phyloP scores from a whole-genome alignment of 306 rosid genomes.

The Urtica urens region DNA sequence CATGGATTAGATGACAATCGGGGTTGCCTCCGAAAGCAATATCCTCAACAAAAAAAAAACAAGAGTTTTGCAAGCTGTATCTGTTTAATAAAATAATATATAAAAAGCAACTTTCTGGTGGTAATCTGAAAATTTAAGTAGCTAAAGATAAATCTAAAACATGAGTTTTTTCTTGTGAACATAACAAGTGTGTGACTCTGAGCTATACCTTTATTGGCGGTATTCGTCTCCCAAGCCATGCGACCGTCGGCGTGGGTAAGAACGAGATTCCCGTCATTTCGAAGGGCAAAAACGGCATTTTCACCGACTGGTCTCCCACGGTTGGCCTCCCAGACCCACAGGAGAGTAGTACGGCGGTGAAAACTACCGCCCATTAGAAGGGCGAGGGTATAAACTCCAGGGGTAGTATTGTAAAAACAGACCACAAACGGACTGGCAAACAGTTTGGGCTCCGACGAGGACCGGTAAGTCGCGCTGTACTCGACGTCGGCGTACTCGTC shows the following conservation, averaged over 20 bases:
- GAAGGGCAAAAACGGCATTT: conserved; percentile 45
- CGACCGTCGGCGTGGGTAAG: conserved; percentile 46
- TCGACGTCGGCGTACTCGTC: conserved; percentile 31
- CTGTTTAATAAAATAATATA: no score
- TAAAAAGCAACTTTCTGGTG: no score
- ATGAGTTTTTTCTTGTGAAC: no score
- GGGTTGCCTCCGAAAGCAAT: no score
- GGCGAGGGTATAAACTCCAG: conserved; percentile 56
- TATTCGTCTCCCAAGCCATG: conserved; percentile 59
- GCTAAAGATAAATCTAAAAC: no score
- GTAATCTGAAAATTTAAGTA: no score
- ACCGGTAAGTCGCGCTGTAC: conserved; percentile 38
- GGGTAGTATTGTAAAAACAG: conserved; percentile 59
- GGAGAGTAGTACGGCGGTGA: conserved; percentile 30
- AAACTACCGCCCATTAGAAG: conserved; percentile 33
- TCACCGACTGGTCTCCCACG: conserved; percentile 57
- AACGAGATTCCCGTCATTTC: conserved; percentile 42
- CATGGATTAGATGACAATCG: no score
- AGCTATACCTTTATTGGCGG: conserved; percentile 46
- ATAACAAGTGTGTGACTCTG: no score
- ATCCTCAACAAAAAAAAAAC: no score
- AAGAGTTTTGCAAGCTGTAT: no score
- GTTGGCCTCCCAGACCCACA: conserved; percentile 84
- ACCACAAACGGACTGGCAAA: conserved; percentile 42
- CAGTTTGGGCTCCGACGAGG: conserved; percentile 1